Conservation (phyloP, 208 protist species). For the Jaenimonas drosophilae region DNA sequence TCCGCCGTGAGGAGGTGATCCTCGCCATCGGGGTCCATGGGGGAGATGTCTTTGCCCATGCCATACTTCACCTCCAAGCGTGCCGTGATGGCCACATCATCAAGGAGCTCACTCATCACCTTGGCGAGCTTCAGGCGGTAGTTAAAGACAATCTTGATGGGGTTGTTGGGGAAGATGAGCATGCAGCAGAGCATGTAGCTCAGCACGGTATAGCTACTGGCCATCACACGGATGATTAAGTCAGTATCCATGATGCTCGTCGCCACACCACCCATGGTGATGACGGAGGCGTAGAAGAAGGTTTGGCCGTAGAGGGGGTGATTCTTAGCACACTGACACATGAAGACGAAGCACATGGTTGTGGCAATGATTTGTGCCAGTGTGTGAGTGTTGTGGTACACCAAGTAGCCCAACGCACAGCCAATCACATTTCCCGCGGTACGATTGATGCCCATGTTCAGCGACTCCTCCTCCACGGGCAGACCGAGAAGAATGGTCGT, state of each 20-base stretch:
- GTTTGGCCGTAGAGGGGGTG: constrained; percentile 19
- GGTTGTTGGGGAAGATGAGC: constrained; percentile 48
- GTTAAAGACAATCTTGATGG: constrained; percentile 42
- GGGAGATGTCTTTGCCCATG: not conserved
- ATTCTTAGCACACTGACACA: constrained; percentile 16
- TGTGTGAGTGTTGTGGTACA: constrained; percentile 21
- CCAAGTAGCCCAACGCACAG: constrained; percentile 22
- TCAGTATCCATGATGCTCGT: constrained; percentile 16
- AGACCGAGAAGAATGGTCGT: constrained; percentile 48
- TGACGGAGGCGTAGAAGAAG: constrained; percentile 29
- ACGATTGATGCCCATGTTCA: constrained; percentile 22
- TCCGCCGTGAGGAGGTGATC: not conserved
- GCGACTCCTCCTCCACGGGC: constrained; percentile 33
- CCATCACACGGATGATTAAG: constrained; percentile 24
- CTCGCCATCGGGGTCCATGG: not conserved
- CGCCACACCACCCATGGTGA: constrained; percentile 15
- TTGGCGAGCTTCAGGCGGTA: constrained; percentile 20
- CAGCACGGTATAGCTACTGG: constrained; percentile 24
- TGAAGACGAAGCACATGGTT: constrained; percentile 14
- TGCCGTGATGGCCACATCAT: constrained; percentile 18
- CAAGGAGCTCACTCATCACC: constrained; percentile 21
- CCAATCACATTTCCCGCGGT: constrained; percentile 21
- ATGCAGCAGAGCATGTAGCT: constrained; percentile 40
- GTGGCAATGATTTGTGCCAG: constrained; percentile 11
- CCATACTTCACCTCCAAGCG: not conserved